Conservation (phyloP, 1,139 yeast genomes). For the Pichia sp. region DNA sequence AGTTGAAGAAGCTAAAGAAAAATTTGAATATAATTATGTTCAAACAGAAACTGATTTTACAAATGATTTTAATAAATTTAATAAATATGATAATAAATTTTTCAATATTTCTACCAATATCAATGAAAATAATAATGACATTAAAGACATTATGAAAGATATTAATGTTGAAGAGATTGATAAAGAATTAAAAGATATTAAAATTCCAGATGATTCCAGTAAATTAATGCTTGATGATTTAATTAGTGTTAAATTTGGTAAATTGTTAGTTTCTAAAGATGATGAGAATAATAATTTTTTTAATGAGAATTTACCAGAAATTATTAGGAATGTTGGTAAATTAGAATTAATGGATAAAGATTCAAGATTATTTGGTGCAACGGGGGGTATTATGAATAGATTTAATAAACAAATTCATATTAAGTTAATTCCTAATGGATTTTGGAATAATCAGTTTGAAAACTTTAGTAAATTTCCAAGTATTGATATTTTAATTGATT, state of each 20-base stretch:
- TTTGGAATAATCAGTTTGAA: conserved; percentile 21
- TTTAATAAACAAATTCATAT: conserved; percentile 39
- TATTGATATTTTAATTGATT: conserved; percentile 43
- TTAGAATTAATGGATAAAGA: conserved; percentile 31
- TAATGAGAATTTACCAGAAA: conserved; percentile 37
- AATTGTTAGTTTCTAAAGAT: conserved; percentile 18
- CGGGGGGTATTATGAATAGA: conserved; percentile 34
- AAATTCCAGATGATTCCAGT: conserved; percentile 1
- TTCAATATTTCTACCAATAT: conserved; percentile 3
- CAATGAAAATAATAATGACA: background rate
- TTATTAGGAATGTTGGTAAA: conserved; percentile 36
- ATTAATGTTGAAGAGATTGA: conserved; percentile 6
- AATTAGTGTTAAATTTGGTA: conserved; percentile 27
- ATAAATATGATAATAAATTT: conserved; percentile 3
- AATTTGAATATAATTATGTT: conserved; percentile 25
- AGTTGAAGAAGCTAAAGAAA: conserved; percentile 22
- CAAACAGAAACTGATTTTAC: conserved; percentile 9
- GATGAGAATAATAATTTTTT: conserved; percentile 27
- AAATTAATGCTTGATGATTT: conserved; percentile 17
- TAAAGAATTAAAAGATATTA: background rate
- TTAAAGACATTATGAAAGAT: background rate
- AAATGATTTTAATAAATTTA: background rate
- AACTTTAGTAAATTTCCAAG: conserved; percentile 37
- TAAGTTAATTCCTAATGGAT: conserved; percentile 42
- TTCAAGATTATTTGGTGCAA: conserved; percentile 24